Evolutionary conservation across 2,329 filamentous ascomycete species (phyloP), one percentile per base, ranked within the genome.

Genomic region (Stenocarpella maydis): DNA sequence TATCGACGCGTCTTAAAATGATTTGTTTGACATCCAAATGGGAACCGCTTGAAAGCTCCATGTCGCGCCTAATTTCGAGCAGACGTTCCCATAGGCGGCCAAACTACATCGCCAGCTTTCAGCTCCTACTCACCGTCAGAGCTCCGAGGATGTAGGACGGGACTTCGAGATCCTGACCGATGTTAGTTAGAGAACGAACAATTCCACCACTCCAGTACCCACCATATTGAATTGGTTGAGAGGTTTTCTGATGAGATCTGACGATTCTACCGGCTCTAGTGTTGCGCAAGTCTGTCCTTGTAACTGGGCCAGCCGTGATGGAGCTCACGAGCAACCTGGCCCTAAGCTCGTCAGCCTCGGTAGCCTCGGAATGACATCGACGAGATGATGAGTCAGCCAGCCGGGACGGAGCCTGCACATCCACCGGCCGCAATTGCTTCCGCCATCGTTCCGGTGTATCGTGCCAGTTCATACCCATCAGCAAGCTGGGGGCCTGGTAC

Each of bases 61-160:
- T 39, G 3, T 39, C 34, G 31, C 39, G 31, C 31, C n/a, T 3
- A 14, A 26, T 7, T 15, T 34, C 26, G 28, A 26, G 1, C 24
- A 37, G 12, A 24, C n/a, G 4, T 21, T n/a, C 1, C 45, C n/a
- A 34, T 45, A 26, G 19, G 15, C 26, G 19, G 26, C 26, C 17
- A 1, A 45, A 26, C 39, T 21, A 43, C n/a, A 24, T 21, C 39
- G 15, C 43, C 21, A 24, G 14, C 5, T n/a, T 12, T 41, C 50
- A 52, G 28, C 41, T 26, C 21, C 21, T 26, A 71, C 69, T 63
- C 21, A 69, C 69, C 43, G 71, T 72, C 47, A 72, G 63, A 21
- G 69, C 69, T 15, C 65, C 71, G 6, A 72, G 66, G 43, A 72
- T 31, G n/a, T 71, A 72, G 26, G 71, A 72, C 15, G 69, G 65